Conservation (phyloP, 2,329 filamentous ascomycete species). For the Endocalyx cinctus region DNA sequence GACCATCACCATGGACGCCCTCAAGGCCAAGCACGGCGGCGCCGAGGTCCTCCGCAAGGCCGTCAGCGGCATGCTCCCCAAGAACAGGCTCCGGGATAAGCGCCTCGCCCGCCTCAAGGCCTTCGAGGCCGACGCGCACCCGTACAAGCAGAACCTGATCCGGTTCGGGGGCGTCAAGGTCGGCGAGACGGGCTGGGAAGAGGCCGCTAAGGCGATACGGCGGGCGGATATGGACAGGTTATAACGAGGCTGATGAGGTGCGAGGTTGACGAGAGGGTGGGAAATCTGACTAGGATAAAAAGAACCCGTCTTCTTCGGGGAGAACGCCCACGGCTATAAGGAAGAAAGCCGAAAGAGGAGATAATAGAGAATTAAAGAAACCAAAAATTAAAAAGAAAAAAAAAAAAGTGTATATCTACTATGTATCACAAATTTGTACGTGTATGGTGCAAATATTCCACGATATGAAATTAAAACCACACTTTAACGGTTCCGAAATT, state of each 20-base stretch:
- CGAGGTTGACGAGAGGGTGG: background rate
- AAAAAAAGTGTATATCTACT: conserved; percentile 15
- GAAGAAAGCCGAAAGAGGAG: too few relatives aligned
- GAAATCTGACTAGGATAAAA: background rate
- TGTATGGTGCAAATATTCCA: conserved; percentile 17
- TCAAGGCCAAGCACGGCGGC: conserved; percentile 93
- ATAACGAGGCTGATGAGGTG: conserved; percentile 30
- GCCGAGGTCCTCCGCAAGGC: conserved; percentile 87
- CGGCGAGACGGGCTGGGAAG: conserved; percentile 49
- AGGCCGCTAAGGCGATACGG: conserved; percentile 45
- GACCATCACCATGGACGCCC: conserved; percentile 86
- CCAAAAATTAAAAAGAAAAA: background rate
- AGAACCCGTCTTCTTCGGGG: too few relatives aligned
- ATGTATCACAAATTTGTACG: conserved; percentile 21
- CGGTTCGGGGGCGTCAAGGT: conserved; percentile 60
- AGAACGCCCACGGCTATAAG: too few relatives aligned
- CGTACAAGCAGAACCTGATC: conserved; percentile 84
- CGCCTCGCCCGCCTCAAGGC: conserved; percentile 85
- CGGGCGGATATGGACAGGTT: conserved; percentile 45
- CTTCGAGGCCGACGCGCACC: conserved; percentile 89
- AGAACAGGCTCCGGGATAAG: conserved; percentile 88
- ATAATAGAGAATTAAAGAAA: background rate
- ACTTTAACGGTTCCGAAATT: too few relatives aligned
- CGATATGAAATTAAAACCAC: conserved; percentile 8
- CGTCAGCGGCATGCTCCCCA: conserved; percentile 95